Evolutionary conservation across 352 stramenopile species (phyloP), one percentile per base, ranked within the genome.

Genomic region (Globisporangium parvum): DNA sequence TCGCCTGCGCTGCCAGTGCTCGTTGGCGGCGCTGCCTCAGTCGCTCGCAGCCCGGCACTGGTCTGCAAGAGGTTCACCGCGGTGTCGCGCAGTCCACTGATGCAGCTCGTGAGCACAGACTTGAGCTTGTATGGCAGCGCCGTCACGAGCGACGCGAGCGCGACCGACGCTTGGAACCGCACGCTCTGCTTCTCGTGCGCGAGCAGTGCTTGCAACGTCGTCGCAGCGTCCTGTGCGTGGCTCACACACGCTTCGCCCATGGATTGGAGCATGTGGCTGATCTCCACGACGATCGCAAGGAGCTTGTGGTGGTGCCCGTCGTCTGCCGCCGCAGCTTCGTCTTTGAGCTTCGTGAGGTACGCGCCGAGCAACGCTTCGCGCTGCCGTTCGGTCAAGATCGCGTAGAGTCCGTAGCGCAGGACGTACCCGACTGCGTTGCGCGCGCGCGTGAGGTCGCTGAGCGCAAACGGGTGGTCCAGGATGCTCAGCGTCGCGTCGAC

Each of bases 351-450:
- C 15, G 80, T 61, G 35, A 89, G 40, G 54, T 88, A 89, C 21
- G 74, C 58, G n/a, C 72, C 76, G 9, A 93, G 53, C 3, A 91
- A 33, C 18, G 69, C 55, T 48, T 85, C 72, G 62, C 90, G 83
- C 33, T 89, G 77, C 1, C 73, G 78, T 48, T 95, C 85, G 12
- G 75, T 78, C 33, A 93, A 57, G 45, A 69, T 76, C 35, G 67
- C 56, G 53, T 72, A 79, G 1, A 92, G 53, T 23, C 83, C 82
- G 59, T 77, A 79, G 42, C 83, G 85, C 56, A 95, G 44, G 12
- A 87, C 81, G 59, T 80, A 93, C 33, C 81, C 74, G 28, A 91
- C 75, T 12, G 80, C 71, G 46, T 92, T 95, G n/a, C 83, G 71
- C 1, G 83, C 81, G n/a, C 85, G 69, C 0, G 84, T 87, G 45